phyloP scores from a whole-genome alignment of 2,329 filamentous ascomycete species.

The Fusarium equiseti region DNA sequence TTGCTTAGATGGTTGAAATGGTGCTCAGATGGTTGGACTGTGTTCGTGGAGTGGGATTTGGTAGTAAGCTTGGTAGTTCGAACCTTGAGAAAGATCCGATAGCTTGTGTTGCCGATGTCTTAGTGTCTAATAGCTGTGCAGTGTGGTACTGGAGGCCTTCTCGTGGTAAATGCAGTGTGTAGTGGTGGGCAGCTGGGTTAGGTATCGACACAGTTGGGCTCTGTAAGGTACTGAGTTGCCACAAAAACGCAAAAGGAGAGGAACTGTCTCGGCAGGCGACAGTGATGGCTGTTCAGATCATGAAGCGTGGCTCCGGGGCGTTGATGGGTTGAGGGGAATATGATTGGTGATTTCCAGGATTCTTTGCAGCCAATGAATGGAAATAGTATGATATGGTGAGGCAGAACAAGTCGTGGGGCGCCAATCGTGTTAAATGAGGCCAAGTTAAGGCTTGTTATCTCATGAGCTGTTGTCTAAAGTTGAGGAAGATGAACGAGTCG shows the following conservation, averaged over 20 bases:
- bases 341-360: constrained; percentile 53
- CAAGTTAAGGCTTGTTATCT: constrained; percentile 44
- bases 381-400: constrained; percentile 52
- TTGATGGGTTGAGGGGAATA: constrained; percentile 48
- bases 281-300: constrained; percentile 43
- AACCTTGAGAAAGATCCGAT: constrained; percentile 1
- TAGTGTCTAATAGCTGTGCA: constrained; percentile 18
- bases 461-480: constrained; percentile 29
- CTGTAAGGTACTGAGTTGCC: constrained; percentile 38
- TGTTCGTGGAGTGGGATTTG: constrained; percentile 6
- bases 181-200: constrained; percentile 46
- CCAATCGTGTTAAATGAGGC: constrained; percentile 49
- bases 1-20: constrained; percentile 1
- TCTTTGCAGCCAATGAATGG: constrained; percentile 51
- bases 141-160: constrained; percentile 33
- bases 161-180: constrained; percentile 32
- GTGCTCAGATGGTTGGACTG: constrained; percentile 2
- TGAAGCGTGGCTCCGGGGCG: constrained; percentile 47
- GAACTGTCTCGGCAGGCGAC: constrained; percentile 49
- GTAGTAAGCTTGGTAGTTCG: constrained; percentile 5
- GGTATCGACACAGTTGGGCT: constrained; percentile 44
- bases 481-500: constrained; percentile 26
- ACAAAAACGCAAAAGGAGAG: constrained; percentile 40
- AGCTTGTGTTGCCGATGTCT: constrained; percentile 20
- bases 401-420: constrained; percentile 49